A percentile compares a stretch with the other conserved stretches of the same genome.
Conservation (phyloP, 441 rosid species). For the Hypseocharis bilobata region DNA sequence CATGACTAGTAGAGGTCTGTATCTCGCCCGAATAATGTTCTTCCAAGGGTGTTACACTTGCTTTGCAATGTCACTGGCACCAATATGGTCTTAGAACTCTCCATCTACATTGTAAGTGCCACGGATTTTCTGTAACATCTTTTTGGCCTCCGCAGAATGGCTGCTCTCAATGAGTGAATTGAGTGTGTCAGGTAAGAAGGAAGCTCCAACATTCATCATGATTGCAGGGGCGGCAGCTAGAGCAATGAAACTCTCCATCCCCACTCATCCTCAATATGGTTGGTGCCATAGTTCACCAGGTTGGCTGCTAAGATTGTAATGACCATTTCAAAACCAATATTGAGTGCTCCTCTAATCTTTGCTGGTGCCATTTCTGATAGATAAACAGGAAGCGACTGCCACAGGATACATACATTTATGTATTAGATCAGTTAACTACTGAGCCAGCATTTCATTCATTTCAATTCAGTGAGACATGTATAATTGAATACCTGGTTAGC, state of each 20-base stretch:
- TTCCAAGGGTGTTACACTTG: slow-evolving; percentile 59
- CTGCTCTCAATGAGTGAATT: slow-evolving; percentile 83
- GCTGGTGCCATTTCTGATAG: slow-evolving; percentile 90
- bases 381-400: slow-evolving; percentile 87
- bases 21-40: slow-evolving; percentile 51
- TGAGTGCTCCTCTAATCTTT: slow-evolving; percentile 67
- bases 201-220: slow-evolving; percentile 54
- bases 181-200: slow-evolving; percentile 71
- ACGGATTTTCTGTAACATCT: slow-evolving; percentile 42
- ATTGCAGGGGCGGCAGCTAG: slow-evolving; percentile 88
- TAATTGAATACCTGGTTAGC: no score
- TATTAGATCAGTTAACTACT: no score
- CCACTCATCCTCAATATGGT: slow-evolving; percentile 58
- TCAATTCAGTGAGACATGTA: no score
- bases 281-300: slow-evolving; percentile 55
- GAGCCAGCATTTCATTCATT: no score
- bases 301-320: slow-evolving; percentile 61
- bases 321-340: slow-evolving; percentile 73
- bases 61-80: slow-evolving; percentile 58
- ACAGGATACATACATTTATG: no score
- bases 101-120: slow-evolving; percentile 52
- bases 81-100: slow-evolving; percentile 53
- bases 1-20: slow-evolving; percentile 67
- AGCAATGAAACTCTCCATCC: slow-evolving; percentile 77
- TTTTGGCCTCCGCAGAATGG: slow-evolving; percentile 34